These are phyloP conservation scores for Ustilago esculenta DNA, from an alignment of 1,284 basidiomycete species.

Conservation along the genomic window DNA sequence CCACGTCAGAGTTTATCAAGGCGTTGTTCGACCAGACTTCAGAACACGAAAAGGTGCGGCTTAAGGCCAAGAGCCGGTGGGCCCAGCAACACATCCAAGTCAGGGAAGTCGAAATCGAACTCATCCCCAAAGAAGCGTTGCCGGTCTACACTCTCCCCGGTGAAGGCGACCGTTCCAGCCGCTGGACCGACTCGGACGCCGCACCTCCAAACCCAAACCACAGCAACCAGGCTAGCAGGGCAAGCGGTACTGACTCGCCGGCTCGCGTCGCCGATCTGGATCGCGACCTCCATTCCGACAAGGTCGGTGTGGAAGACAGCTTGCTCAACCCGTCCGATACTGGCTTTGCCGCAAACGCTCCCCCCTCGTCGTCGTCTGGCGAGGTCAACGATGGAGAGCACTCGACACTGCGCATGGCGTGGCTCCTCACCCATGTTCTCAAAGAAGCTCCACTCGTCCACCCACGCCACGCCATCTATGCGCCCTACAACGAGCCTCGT, in stretches of 20 bases:
- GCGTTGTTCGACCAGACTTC: constrained; percentile 46
- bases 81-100: constrained; percentile 18
- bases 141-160: constrained; percentile 46
- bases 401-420: constrained; percentile 33
- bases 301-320: constrained; percentile 16
- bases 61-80: constrained; percentile 34
- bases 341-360: constrained; percentile 30
- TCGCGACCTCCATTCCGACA: constrained; percentile 15
- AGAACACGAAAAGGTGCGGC: constrained; percentile 16
- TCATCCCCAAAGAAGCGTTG: constrained; percentile 49
- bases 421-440: constrained; percentile 60
- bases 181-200: constrained; percentile 20
- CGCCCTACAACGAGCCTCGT: constrained; percentile 12
- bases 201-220: neutral
- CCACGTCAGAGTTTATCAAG: constrained; percentile 54
- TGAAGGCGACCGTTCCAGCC: constrained; percentile 21
- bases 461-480: constrained; percentile 51
- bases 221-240: neutral
- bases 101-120: constrained; percentile 43
- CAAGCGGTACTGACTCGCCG: constrained; percentile 12
- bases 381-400: constrained; percentile 9
- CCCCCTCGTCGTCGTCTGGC: neutral
- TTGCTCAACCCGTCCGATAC: constrained; percentile 35
- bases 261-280: constrained; percentile 16
- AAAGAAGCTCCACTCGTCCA: constrained; percentile 60